Evolutionary conservation across 164 flowering plant species (phyloP).

Genomic region (Magnolia sinica): DNA sequence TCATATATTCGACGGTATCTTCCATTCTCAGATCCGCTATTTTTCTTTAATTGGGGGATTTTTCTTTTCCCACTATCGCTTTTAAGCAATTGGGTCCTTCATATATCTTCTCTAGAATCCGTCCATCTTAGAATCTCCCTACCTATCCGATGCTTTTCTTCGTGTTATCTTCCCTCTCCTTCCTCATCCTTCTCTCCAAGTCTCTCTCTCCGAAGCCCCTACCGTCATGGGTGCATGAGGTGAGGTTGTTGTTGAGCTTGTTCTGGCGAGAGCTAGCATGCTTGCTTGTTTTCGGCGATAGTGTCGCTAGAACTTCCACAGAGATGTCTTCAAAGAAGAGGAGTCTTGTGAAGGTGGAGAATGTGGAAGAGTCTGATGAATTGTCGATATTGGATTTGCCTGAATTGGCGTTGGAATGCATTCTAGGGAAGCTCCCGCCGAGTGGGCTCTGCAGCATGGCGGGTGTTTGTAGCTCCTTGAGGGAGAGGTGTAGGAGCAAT

Average conservation of each 20-base stretch:
- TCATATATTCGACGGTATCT: neutral
- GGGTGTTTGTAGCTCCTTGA: conserved; percentile 67
- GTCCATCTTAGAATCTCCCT: conserved; percentile 19
- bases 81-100: conserved; percentile 21
- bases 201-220: conserved; percentile 51
- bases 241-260: conserved; percentile 41
- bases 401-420: conserved; percentile 72
- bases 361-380: conserved; percentile 29
- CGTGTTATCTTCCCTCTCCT: conserved; percentile 62
- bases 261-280: conserved; percentile 42
- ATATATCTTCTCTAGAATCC: conserved; percentile 10
- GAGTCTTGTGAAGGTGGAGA: conserved; percentile 24
- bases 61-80: conserved; percentile 17
- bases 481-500: conserved; percentile 75
- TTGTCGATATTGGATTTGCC: conserved; percentile 79
- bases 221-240: conserved; percentile 51
- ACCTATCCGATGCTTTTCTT: conserved; percentile 57
- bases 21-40: neutral
- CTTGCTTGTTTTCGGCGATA: conserved; percentile 11
- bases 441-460: conserved; percentile 68
- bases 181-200: conserved; percentile 63
- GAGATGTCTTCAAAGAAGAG: conserved; percentile 39
- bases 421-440: conserved; percentile 76
- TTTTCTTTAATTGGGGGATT: neutral
- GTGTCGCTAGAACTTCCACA: conserved; percentile 11